Evolutionary conservation across 176 grass and related monocot species (phyloP).

Genomic region (Oryza rufipogon): DNA sequence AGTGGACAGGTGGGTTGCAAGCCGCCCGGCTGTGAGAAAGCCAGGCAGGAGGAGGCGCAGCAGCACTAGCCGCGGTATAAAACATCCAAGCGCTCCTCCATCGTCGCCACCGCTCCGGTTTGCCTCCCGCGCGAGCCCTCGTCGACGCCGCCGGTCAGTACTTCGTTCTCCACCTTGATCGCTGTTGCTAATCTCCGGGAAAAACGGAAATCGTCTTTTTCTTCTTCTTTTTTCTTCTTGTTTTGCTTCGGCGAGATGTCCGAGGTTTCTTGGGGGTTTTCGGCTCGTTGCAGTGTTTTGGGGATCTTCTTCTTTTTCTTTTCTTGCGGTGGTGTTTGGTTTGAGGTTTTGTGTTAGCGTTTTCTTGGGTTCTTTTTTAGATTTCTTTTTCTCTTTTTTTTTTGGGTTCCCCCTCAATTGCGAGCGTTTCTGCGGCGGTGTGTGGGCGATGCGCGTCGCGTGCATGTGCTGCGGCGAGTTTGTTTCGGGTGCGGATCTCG

Average conservation of each 20-base stretch:
- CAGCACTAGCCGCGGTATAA: slow-evolving; percentile 41
- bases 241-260: slow-evolving; percentile 8
- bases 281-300: neutral
- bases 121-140: slow-evolving; percentile 15
- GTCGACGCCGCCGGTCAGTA: slow-evolving; percentile 38
- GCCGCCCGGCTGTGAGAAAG: neutral
- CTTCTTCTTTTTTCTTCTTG: too few relatives aligned
- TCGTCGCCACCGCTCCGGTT: neutral
- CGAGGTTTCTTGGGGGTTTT: neutral
- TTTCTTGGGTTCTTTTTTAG: neutral
- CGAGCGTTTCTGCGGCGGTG: neutral
- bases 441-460: neutral
- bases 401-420: neutral
- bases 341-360: neutral
- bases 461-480: neutral
- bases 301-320: neutral
- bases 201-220: too few relatives aligned
- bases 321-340: neutral
- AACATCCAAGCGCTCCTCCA: neutral
- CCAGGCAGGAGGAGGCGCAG: neutral
- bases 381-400: neutral
- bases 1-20: slow-evolving; percentile 32
- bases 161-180: neutral
- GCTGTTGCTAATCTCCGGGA: neutral
- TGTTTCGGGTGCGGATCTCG: slow-evolving; percentile 37